A percentile compares a stretch with the other conserved stretches of the same genome.
These are phyloP conservation scores for Paecilomyces variotii DNA, from an alignment of 2,329 filamentous ascomycete species.

Conservation along the genomic window DNA sequence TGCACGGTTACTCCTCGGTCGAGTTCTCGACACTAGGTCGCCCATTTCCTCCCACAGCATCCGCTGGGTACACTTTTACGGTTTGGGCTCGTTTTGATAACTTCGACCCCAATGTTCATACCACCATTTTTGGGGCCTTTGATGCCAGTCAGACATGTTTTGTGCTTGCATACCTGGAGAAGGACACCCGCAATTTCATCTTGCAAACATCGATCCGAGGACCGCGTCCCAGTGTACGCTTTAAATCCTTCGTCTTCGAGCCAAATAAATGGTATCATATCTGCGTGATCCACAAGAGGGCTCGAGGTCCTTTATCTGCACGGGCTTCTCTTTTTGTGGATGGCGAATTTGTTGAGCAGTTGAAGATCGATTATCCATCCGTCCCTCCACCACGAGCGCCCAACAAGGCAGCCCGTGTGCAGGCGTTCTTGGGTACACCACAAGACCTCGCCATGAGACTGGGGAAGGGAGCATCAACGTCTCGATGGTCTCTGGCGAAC, in stretches of 20 bases:
- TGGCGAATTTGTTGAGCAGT: slow-evolving; percentile 87
- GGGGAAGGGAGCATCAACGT: slow-evolving; percentile 64
- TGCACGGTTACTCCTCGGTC: slow-evolving; percentile 80
- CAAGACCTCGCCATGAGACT: slow-evolving; percentile 72
- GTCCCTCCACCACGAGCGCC: slow-evolving; percentile 56
- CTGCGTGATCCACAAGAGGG: slow-evolving; percentile 73
- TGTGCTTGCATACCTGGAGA: slow-evolving; percentile 85
- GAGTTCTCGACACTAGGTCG: slow-evolving; percentile 82
- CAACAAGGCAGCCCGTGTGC: slow-evolving; percentile 53
- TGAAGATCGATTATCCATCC: slow-evolving; percentile 82
- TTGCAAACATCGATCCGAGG: slow-evolving; percentile 90
- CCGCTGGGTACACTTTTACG: slow-evolving; percentile 79
- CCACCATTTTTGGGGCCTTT: slow-evolving; percentile 91
- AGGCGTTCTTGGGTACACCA: slow-evolving; percentile 90
- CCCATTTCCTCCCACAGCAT: slow-evolving; percentile 70
- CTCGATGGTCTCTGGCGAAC: slow-evolving; percentile 82
- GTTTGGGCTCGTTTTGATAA: slow-evolving; percentile 83
- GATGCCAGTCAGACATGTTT: slow-evolving; percentile 91
- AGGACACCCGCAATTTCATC: slow-evolving; percentile 88
- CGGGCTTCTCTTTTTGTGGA: slow-evolving; percentile 86
- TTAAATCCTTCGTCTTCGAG: slow-evolving; percentile 73
- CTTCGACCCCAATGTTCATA: slow-evolving; percentile 79
- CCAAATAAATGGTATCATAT: slow-evolving; percentile 87
- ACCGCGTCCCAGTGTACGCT: slow-evolving; percentile 79
- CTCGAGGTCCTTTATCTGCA: slow-evolving; percentile 65